These are phyloP conservation scores for Arthrobotrys megalospora DNA, from an alignment of 2,329 filamentous ascomycete genomes.

Conservation along the genomic window DNA sequence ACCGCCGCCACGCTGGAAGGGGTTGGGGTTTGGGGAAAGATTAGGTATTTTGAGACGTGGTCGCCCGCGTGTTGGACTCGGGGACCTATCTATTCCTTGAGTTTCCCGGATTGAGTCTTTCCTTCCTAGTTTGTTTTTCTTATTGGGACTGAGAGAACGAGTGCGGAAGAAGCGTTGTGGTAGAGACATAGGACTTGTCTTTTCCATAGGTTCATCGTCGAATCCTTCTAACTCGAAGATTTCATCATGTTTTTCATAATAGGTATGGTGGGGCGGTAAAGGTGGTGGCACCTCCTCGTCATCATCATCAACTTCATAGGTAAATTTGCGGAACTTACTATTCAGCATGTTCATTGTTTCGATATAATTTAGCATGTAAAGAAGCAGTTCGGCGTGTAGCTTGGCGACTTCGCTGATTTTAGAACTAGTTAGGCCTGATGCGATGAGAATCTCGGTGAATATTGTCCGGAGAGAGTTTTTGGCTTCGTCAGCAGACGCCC, in stretches of 20 bases:
- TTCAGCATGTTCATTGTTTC: conserved; percentile 35
- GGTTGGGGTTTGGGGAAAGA: neutral
- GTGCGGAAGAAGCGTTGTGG: neutral
- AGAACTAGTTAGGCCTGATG: conserved; percentile 55
- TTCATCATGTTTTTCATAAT: conserved; percentile 13
- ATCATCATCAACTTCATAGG: conserved; percentile 5
- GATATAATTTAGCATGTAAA: conserved; percentile 52
- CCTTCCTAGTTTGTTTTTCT: conserved; percentile 13
- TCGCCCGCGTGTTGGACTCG: conserved; percentile 60
- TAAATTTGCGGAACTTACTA: conserved; percentile 43
- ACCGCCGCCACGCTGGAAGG: neutral
- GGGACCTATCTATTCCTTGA: conserved; percentile 23
- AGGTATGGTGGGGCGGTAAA: neutral
- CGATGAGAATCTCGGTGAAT: conserved; percentile 49
- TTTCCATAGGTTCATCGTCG: conserved; percentile 15
- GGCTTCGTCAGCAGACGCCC: conserved; percentile 36
- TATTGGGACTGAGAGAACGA: neutral
- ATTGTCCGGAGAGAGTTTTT: conserved; percentile 49
- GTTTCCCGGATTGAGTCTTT: neutral
- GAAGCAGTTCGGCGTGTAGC: conserved; percentile 42
- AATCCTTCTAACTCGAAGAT: neutral
- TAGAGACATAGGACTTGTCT: neutral
- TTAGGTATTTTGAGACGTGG: conserved; percentile 22
- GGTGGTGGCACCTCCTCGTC: conserved; percentile 6
- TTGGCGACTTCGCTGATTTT: conserved; percentile 61